Base-by-base conservation (phyloP, 768 basidiomycete species). In the Rhizopogon salebrosus region DNA sequence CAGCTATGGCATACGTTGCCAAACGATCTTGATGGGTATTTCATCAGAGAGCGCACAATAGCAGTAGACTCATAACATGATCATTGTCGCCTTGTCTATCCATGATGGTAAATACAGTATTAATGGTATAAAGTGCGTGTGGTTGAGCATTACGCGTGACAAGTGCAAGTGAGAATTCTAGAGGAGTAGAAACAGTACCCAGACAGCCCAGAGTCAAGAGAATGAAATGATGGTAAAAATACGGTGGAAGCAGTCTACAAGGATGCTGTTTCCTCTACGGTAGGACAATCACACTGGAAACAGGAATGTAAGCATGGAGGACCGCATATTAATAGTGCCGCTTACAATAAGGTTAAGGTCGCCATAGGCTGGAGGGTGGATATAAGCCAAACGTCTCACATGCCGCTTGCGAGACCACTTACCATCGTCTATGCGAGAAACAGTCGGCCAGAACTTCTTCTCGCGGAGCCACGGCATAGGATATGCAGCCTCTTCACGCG, bases 401-500 rank as follows among this genome's bases (percentile, higher is more conserved):
- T 23, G 14, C 13, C 8, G 9, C 1, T 34, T 9, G 31, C 20
- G 13, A 23, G 20, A 10, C 4, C 31, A 70, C 85, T 64, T 66
- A 94, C 92, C 89, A 74, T 98, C 95, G 63, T 98, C 95, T 48
- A 99, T 81, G 42, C 95, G 79, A 4, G 90, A 87, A 39, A 95
- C 89, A 4, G 89, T 80, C 1, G 97, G 95, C 97, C 97, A 99
- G 74, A 98, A 95, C 72, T 99, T 99, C 75, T 81, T 88, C 70
- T 89, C 86, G 46, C 75, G 75, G 27, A 99, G 76, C 76, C 84
- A 89, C 11, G 87, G 78, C 55, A 92, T 67, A 22, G 97, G 95
- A 68, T 92, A 98, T 7, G 82, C 94, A n/a, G 97, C 95, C 55
- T 84, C 78, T 58, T 92, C 82, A 34, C 94, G 88, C 41, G 91